A percentile compares a stretch with the other conserved stretches of the same genome.
Conservation (phyloP, 2,329 filamentous ascomycete genomes). For the Coniochaeta sp. region DNA sequence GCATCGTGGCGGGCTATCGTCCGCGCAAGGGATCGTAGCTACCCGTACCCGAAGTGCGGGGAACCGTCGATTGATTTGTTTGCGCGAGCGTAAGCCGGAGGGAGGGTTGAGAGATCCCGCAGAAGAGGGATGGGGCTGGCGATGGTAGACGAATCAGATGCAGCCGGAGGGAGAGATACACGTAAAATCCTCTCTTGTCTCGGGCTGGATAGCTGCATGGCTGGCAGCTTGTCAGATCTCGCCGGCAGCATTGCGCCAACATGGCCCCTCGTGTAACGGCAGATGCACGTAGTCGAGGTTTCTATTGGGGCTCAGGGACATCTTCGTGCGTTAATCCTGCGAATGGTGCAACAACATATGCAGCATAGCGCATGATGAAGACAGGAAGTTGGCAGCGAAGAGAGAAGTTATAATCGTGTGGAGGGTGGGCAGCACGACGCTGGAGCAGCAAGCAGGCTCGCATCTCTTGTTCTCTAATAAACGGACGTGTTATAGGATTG, state of each 20-base stretch:
- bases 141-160: neutral
- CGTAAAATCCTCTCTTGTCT: neutral
- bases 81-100: neutral
- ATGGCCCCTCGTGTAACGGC: neutral
- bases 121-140: neutral
- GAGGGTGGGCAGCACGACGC: neutral
- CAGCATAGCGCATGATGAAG: neutral
- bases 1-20: neutral
- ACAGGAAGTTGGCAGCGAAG: neutral
- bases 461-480: too few relatives aligned
- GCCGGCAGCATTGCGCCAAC: neutral
- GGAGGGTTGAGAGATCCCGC: neutral
- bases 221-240: conserved; percentile 1
- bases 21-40: neutral
- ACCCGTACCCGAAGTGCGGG: neutral
- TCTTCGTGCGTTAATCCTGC: neutral
- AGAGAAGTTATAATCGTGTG: too few relatives aligned
- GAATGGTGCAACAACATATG: neutral
- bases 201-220: neutral
- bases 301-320: neutral
- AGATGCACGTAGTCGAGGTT: neutral
- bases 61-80: neutral
- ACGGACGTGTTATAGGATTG: neutral
- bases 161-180: neutral
- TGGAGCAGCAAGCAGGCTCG: neutral